phyloP scores from a whole-genome alignment of 1,139 yeast genomes.

The Kurtzmaniella quercitrusa region DNA sequence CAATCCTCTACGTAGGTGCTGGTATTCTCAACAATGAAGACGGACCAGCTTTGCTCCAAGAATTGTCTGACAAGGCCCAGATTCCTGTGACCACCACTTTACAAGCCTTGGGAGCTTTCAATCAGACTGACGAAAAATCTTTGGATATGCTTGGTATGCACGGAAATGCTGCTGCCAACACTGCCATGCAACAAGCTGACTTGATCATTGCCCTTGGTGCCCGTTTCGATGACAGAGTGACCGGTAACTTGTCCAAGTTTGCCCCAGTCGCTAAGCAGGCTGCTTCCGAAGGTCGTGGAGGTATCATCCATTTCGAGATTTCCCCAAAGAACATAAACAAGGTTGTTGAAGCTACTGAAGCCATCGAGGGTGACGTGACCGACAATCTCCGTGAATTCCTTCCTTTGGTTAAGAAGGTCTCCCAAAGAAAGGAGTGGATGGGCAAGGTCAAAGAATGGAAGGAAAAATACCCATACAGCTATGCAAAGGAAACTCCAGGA shows the following conservation, averaged over 20 bases:
- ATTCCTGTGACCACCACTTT: constrained; percentile 95
- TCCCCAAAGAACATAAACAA: constrained; percentile 95
- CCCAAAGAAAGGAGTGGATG: constrained; percentile 77
- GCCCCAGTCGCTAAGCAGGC: constrained; percentile 94
- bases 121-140: constrained; percentile 86
- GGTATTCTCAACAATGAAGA: constrained; percentile 79
- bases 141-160: constrained; percentile 98
- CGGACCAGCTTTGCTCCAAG: constrained; percentile 76
- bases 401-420: constrained; percentile 61
- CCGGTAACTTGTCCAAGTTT: constrained; percentile 78
- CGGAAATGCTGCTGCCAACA: constrained; percentile 91
- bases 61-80: constrained; percentile 82
- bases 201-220: constrained; percentile 93
- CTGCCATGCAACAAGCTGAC: constrained; percentile 92
- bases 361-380: constrained; percentile 94
- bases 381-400: constrained; percentile 67
- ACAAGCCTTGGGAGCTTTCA: constrained; percentile 92
- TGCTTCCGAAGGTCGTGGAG: constrained; percentile 85
- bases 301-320: constrained; percentile 93
- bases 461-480: constrained; percentile 77
- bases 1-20: constrained; percentile 87
- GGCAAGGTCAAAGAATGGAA: constrained; percentile 75
- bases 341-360: constrained; percentile 96
- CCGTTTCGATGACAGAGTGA: constrained; percentile 96
- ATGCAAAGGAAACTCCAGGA: constrained; percentile 71